phyloP scores from a whole-genome alignment of 176 grass and related monocot genomes.

The Puya raimondii region DNA sequence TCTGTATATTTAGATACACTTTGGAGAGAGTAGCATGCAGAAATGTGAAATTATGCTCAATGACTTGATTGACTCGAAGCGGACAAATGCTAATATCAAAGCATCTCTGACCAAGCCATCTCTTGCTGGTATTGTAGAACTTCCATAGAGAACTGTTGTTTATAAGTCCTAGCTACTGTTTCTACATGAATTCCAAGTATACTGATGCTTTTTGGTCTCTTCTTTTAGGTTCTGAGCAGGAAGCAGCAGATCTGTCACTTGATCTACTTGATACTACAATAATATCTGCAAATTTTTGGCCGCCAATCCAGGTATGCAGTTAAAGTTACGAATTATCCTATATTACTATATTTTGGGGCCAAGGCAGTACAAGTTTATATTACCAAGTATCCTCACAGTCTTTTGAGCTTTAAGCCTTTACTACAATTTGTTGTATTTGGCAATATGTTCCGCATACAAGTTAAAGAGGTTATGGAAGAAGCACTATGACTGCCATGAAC shows the following conservation, averaged over 20 bases:
- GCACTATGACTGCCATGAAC: background rate
- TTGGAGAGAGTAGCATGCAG: slow-evolving; percentile 96
- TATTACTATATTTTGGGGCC: background rate
- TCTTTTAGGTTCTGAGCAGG: slow-evolving; percentile 44
- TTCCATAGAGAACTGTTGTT: slow-evolving; percentile 10
- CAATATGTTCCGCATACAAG: background rate
- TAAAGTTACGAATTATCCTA: slow-evolving; percentile 6
- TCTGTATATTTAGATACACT: slow-evolving; percentile 73
- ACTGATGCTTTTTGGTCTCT: slow-evolving; percentile 23
- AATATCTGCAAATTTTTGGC: slow-evolving; percentile 97
- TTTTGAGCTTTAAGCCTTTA: background rate
- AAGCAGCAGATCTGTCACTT: slow-evolving; percentile 47
- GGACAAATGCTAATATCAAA: slow-evolving; percentile 96
- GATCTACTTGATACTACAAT: slow-evolving; percentile 92
- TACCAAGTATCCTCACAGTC: background rate
- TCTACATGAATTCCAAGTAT: slow-evolving; percentile 1
- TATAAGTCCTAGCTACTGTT: slow-evolving; percentile 10
- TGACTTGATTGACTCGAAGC: slow-evolving; percentile 96
- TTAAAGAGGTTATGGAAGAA: background rate
- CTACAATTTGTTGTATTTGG: background rate
- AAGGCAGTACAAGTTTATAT: background rate
- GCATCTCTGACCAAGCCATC: slow-evolving; percentile 45
- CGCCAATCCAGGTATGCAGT: slow-evolving; percentile 72
- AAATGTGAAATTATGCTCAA: slow-evolving; percentile 99
- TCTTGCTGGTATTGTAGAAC: slow-evolving; percentile 24